Percentiles rank a stretch among this genome's conserved stretches.
These are phyloP conservation scores for Epipyxis sp. DNA, from an alignment of 108 stramenopile species.

Conservation along the genomic window DNA sequence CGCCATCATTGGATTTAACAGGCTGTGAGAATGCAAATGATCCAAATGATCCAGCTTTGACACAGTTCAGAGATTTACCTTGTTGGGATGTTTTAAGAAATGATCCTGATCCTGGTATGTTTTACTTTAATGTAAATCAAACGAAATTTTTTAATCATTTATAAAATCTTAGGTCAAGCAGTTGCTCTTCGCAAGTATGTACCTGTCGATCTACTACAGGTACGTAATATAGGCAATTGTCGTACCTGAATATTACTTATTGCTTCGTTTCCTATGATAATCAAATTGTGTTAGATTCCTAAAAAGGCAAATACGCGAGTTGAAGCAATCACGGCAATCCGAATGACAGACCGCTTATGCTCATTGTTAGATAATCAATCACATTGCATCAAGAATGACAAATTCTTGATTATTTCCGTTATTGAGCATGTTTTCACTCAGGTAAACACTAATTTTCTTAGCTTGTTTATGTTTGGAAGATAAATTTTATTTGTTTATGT, in stretches of 20 bases:
- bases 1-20: neutral
- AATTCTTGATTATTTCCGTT: slow-evolving; percentile 33
- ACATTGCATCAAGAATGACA: slow-evolving; percentile 46
- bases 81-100: slow-evolving; percentile 11
- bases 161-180: no score
- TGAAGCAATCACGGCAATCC: slow-evolving; percentile 37
- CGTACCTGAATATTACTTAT: no score
- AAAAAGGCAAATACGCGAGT: neutral
- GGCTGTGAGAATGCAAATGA: neutral
- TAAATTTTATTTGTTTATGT: slow-evolving; percentile 12
- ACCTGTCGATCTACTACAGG: slow-evolving; percentile 35
- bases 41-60: slow-evolving; percentile 7
- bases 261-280: no score
- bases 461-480: no score
- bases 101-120: slow-evolving; percentile 38
- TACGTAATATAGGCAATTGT: no score
- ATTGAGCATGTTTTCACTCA: slow-evolving; percentile 40
- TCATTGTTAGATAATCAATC: slow-evolving; percentile 41
- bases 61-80: slow-evolving; percentile 29
- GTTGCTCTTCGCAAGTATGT: slow-evolving; percentile 30
- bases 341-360: slow-evolving; percentile 32
- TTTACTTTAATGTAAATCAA: no score
- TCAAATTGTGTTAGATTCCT: no score
- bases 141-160: no score
- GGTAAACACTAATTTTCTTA: slow-evolving; percentile 36